Base-by-base conservation (phyloP, 805 yeast genomes). In the Wickerhamomyces xylosicus region DNA sequence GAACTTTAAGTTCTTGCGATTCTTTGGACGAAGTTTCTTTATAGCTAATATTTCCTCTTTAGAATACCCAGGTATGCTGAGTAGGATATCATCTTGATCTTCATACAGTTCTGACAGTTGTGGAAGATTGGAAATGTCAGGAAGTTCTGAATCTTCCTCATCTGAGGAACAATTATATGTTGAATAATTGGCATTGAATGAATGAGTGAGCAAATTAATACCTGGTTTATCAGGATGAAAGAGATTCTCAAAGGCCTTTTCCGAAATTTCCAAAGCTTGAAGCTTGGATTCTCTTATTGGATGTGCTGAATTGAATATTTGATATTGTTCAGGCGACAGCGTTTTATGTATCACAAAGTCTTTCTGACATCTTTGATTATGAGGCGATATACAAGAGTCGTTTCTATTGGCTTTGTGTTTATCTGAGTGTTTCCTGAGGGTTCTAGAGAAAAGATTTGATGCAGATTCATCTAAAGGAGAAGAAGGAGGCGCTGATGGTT, bases 301-400 rank as follows among this genome's bases (percentile, higher is more conserved):
- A 31, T 49, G 56, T 4, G 20, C 10, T 0, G 50, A 35, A 33
- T 48, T 46, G 41, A 52, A 54, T 18, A 54, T 39, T 31, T 36
- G 34, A 36, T 46, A 54, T 22, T 51, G 53, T 14, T 51, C 54
- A 3, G 56, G 52, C 7, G 47, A 44, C 3, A 53, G 45, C 3
- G 57, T 41, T 36, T 54, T 54, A 37, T 54, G 58, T 4, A 54
- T 54, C 15, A 54, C 45, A 31, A 54, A 52, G 35, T 42, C 46
- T 21, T 39, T 42, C 17, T 41, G 41, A 11, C 39, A 44, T 14
- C 33, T 34, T 13, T 33, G 33, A n/a, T 11, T 25, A 13, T 25
- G 29, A 8, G 29, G 29, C 29, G 29, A 25, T 25, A 25, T 8
- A 25, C 14, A 25, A 4, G 25, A 17, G 5, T 31, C 31, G 31